Percentiles rank a stretch among this genome's conserved stretches.
Conservation (phyloP, 441 rosid species). For the Syzygium malaccense region DNA sequence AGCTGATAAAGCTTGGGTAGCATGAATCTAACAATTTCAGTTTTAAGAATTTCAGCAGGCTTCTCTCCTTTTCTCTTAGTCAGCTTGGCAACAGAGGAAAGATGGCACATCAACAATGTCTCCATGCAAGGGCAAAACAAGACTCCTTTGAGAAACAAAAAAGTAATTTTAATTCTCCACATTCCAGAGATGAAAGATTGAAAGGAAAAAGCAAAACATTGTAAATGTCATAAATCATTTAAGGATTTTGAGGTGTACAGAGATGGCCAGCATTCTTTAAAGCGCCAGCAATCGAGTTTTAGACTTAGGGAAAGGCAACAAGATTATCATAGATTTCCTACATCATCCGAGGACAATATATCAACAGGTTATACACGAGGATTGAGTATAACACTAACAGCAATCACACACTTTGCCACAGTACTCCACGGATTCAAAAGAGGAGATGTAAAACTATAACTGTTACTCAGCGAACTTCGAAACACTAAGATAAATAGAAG, state of each 20-base stretch:
- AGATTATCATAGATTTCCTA: not conserved
- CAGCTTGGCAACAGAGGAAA: not conserved
- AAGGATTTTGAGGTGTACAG: not conserved
- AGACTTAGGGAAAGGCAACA: not conserved
- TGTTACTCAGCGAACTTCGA: not conserved
- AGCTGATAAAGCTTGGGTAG: not conserved
- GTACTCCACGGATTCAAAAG: not conserved
- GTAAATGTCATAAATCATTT: not conserved
- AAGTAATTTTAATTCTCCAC: not conserved
- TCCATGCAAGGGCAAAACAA: not conserved
- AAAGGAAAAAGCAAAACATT: not conserved
- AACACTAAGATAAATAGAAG: not conserved
- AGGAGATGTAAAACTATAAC: not conserved
- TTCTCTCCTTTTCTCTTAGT: not conserved
- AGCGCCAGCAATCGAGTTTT: not conserved
- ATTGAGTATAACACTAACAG: not conserved
- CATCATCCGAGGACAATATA: not conserved
- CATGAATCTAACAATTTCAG: not conserved
- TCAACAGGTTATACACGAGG: not conserved
- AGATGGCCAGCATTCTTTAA: not conserved
- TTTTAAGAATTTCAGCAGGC: not conserved
- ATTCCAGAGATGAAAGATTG: not conserved
- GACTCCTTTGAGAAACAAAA: not conserved
- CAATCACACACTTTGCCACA: not conserved
- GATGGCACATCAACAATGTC: not conserved